Evolutionary conservation across 352 stramenopile species (phyloP).

Genomic region (Globisporangium echinulatum): DNA sequence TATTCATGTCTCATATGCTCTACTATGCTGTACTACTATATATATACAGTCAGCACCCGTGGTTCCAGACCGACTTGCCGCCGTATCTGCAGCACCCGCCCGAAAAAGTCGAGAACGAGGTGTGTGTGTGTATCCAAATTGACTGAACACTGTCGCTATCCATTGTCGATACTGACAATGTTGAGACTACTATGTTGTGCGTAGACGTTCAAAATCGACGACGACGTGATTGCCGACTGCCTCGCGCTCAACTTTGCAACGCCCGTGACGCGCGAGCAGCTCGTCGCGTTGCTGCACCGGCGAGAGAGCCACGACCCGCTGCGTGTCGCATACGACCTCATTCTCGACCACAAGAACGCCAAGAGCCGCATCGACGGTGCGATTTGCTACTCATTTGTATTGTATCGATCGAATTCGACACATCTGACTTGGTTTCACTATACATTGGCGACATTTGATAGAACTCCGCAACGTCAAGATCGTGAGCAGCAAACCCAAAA

Average conservation of each 20-base stretch:
- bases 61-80: constrained; percentile 97
- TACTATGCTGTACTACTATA: too few species aligned
- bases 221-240: constrained; percentile 61
- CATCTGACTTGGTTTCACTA: background rate
- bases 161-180: too few species aligned
- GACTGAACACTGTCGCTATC: background rate
- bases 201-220: constrained; percentile 76
- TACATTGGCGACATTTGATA: constrained; percentile 6
- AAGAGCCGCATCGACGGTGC: constrained; percentile 88
- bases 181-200: background rate
- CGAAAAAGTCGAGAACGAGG: constrained; percentile 94
- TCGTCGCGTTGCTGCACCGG: constrained; percentile 46
- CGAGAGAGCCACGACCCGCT: constrained; percentile 69
- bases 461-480: constrained; percentile 69
- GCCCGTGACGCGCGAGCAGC: constrained; percentile 47
- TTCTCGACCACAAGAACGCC: constrained; percentile 97
- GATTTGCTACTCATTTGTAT: background rate
- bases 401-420: background rate
- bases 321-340: constrained; percentile 95
- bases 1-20: too few species aligned
- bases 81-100: constrained; percentile 95
- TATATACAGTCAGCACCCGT: constrained; percentile 86
- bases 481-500: constrained; percentile 71
- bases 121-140: constrained; percentile 17
- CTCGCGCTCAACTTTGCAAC: constrained; percentile 43